These are phyloP conservation scores for Heliosperma pusillum DNA, from an alignment of 148 eudicot genomes.

Conservation along the genomic window DNA sequence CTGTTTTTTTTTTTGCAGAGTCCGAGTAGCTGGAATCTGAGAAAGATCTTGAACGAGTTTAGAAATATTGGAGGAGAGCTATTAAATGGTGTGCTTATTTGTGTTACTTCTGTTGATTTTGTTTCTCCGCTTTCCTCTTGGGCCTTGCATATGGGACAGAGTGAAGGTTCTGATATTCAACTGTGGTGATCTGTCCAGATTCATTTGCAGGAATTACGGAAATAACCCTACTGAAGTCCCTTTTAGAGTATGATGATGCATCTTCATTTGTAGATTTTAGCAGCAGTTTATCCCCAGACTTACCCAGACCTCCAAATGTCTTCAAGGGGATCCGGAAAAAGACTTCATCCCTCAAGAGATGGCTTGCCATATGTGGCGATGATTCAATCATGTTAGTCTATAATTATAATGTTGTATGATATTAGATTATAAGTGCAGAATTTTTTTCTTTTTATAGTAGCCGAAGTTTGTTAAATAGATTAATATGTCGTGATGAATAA, in stretches of 20 bases:
- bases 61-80: constrained; percentile 49
- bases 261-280: constrained; percentile 39
- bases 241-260: constrained; percentile 50
- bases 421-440: background rate
- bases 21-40: constrained; percentile 72
- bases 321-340: constrained; percentile 80
- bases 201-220: constrained; percentile 62
- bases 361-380: constrained; percentile 88
- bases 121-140: background rate
- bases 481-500: constrained; percentile 14
- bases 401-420: constrained; percentile 8
- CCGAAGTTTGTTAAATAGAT: constrained; percentile 4
- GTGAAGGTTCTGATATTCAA: constrained; percentile 14
- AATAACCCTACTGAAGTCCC: constrained; percentile 48
- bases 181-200: constrained; percentile 39
- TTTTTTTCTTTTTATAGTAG: background rate
- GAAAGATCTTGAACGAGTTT: constrained; percentile 64
- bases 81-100: constrained; percentile 51
- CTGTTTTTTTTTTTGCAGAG: constrained; percentile 39
- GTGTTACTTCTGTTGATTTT: background rate
- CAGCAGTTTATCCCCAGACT: constrained; percentile 46
- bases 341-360: constrained; percentile 71
- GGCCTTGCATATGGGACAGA: background rate
- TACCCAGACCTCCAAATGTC: constrained; percentile 74
- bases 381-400: constrained; percentile 60